Base-by-base conservation (phyloP, 2,329 filamentous ascomycete species). In the Phaeosphaeria sp. region DNA sequence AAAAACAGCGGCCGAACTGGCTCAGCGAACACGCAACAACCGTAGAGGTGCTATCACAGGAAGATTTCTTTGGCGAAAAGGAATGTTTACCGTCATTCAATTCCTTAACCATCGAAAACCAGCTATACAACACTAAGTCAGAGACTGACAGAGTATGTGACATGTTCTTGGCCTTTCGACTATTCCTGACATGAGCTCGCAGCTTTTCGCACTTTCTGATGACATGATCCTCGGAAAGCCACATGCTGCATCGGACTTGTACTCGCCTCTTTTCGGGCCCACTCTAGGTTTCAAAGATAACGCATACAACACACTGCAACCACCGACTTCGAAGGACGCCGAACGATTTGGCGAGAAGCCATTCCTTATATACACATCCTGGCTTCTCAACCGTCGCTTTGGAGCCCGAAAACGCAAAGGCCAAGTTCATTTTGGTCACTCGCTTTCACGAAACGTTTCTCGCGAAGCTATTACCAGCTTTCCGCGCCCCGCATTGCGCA, bases 51-150 rank as follows among this genome's bases (percentile, higher is more conserved):
- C 69, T 81, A 1, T 71, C 68, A 17, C 79, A 81, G 51, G 78
- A 81, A 55, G 74, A 78, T 13, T 81, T 81, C 58, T 81, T 81
- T 62, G 72, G 75, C 13, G 70, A 74, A 7, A 59, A 73, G 9
- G 76, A 76, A 53, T 81, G 79, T 54, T 65, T 81, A 33, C 79
- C 79, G n/a, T 78, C 78, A 2, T 81, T 81, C 63, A 79, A 81
- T 63, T 80, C 79, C 10, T 69, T 80, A 11, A 75, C 77, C 2
- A 79, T 80, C 50, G 79, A 81, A 60, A 79, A 78, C 30, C 78
- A 81, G 57, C 73, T 81, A 18, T 78, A 76, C 63, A 78, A 78
- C 62, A 81, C 78, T 0, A 77, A 75, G 1, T 81, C 78, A 0
- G 68, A 75, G 27, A 77, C 72, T 0, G 78, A 80, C 42, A 60